Conservation (phyloP, 805 yeast genomes). For the Zygosaccharomyces bisporus region DNA sequence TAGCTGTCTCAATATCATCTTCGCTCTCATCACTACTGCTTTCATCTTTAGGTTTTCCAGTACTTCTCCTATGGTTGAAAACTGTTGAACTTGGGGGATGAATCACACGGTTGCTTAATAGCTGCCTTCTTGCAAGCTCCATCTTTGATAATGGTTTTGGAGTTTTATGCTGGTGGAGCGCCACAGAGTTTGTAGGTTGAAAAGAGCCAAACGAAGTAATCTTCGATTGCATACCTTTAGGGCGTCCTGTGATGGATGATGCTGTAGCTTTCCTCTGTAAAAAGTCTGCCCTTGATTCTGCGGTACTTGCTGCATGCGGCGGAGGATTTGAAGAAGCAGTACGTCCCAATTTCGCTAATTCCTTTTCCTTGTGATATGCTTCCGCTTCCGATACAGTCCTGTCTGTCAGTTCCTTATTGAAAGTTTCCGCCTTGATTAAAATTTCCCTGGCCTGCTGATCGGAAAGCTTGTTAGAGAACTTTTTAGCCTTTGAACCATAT, state of each 20-base stretch:
- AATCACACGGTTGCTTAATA: constrained; percentile 31
- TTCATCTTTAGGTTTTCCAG: constrained; percentile 26
- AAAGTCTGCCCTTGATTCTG: constrained; percentile 33
- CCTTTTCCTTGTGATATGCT: constrained; percentile 35
- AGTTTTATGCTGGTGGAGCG: constrained; percentile 21
- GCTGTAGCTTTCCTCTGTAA: constrained; percentile 33
- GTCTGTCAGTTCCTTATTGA: constrained; percentile 54
- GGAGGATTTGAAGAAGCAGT: constrained; percentile 13
- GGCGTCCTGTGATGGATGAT: constrained; percentile 30
- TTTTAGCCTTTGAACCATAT: constrained; percentile 62
- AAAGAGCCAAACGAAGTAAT: constrained; percentile 40
- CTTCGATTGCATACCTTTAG: constrained; percentile 35
- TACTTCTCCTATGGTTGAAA: constrained; percentile 40
- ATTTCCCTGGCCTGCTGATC: constrained; percentile 64
- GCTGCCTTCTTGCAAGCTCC: constrained; percentile 39
- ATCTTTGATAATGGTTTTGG: constrained; percentile 37
- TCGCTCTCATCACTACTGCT: constrained; percentile 41
- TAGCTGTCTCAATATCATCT: constrained; percentile 38
- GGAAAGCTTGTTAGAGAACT: constrained; percentile 64
- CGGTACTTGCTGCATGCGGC: not conserved
- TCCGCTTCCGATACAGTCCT: constrained; percentile 44
- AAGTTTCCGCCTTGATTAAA: constrained; percentile 53
- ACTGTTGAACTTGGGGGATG: constrained; percentile 51
- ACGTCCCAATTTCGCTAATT: constrained; percentile 17
- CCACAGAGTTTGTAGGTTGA: constrained; percentile 27